Conservation (phyloP, 371 early-diverging fungal species). For the Mucor saturninus region DNA sequence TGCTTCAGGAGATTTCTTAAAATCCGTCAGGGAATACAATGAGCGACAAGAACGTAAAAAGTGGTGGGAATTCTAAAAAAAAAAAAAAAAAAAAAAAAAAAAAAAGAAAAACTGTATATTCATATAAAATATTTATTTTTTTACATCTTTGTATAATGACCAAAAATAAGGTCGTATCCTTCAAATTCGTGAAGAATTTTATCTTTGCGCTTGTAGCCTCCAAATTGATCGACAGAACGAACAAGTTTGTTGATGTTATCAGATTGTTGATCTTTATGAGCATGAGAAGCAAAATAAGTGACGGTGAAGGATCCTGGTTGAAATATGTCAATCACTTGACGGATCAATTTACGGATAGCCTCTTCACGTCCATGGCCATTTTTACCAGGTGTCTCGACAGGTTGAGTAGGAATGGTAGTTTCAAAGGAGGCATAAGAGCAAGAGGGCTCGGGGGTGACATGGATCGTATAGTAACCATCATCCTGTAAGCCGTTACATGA, state of each 20-base stretch:
- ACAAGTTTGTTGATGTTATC: slow-evolving; percentile 51
- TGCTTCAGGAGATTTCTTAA: slow-evolving; percentile 59
- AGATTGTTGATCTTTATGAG: slow-evolving; percentile 45
- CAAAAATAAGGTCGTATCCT: slow-evolving; percentile 77
- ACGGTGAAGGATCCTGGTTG: slow-evolving; percentile 84
- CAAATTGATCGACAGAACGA: slow-evolving; percentile 50
- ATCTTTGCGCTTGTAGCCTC: slow-evolving; percentile 69
- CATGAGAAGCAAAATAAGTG: slow-evolving; percentile 78
- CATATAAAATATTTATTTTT: neutral
- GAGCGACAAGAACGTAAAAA: slow-evolving; percentile 61
- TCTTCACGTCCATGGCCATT: slow-evolving; percentile 46
- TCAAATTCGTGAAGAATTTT: slow-evolving; percentile 84
- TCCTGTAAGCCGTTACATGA: slow-evolving; percentile 86
- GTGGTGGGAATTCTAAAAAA: slow-evolving; percentile 56
- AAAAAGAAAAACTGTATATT: neutral
- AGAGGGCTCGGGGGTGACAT: slow-evolving; percentile 94
- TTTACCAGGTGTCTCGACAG: slow-evolving; percentile 23
- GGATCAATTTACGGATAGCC: slow-evolving; percentile 62
- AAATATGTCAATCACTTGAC: slow-evolving; percentile 82
- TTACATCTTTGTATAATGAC: slow-evolving; percentile 59
- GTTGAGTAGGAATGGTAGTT: slow-evolving; percentile 81
- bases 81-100: slow-evolving; percentile 13
- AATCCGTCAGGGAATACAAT: slow-evolving; percentile 58
- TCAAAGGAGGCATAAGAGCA: slow-evolving; percentile 98
- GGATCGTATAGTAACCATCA: slow-evolving; percentile 90